Evolutionary conservation across 164 flowering plant genomes (phyloP).

Genomic region (Magnolia officinalis): DNA sequence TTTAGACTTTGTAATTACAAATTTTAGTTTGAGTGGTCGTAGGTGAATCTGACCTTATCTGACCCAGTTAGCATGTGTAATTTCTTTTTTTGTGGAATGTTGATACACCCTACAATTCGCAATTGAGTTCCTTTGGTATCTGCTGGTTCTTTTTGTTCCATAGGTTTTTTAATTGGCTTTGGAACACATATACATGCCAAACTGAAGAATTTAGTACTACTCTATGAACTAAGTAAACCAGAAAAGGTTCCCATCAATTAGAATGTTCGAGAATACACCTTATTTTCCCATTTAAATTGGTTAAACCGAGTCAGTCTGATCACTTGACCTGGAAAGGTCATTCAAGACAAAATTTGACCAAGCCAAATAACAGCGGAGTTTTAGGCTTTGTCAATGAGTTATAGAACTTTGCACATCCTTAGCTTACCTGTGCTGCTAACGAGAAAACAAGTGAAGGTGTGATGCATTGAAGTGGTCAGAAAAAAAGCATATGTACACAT

Average conservation of each 20-base stretch:
- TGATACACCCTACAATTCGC: too few species aligned
- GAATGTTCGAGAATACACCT: neutral
- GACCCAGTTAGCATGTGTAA: too few species aligned
- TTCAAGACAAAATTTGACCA: neutral
- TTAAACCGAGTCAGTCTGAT: neutral
- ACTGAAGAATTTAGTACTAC: neutral
- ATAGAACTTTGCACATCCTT: too few species aligned
- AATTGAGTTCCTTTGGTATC: too few species aligned
- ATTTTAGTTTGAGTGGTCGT: neutral
- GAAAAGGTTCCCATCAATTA: neutral
- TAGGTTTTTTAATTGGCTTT: neutral
- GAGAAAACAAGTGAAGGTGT: neutral
- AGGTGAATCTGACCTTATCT: too few species aligned
- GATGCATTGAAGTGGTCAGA: neutral
- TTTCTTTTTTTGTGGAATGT: too few species aligned
- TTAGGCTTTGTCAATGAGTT: neutral
- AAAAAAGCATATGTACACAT: neutral
- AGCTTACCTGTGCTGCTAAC: neutral
- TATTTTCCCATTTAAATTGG: neutral
- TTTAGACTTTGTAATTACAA: neutral
- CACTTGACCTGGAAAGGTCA: too few species aligned
- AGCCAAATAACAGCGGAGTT: neutral
- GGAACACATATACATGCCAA: neutral
- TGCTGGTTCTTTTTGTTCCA: too few species aligned
- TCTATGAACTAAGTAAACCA: neutral